phyloP scores from a whole-genome alignment of 306 rosid species.

The Corylus avellana region DNA sequence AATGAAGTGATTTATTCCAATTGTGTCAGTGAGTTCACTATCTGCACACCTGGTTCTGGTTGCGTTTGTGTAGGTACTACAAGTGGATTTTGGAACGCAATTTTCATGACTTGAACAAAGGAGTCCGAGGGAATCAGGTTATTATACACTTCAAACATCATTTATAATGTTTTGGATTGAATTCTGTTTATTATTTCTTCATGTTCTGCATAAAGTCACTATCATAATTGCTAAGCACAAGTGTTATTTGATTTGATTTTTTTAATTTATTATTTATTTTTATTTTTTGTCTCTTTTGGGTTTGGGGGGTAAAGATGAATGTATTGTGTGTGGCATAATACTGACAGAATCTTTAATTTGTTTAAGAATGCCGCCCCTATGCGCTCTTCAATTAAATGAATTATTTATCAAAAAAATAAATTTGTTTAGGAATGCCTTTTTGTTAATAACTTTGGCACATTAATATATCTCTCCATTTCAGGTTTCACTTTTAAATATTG shows the following conservation, averaged over 20 bases:
- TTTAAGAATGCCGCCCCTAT: background rate
- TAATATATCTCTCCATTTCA: conserved; percentile 32
- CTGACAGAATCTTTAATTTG: conserved; percentile 14
- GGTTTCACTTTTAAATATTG: conserved; percentile 97
- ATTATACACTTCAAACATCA: conserved; percentile 24
- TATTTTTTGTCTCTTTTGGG: background rate
- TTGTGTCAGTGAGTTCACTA: conserved; percentile 21
- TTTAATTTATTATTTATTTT: too few species aligned
- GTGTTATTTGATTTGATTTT: background rate
- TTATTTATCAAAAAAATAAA: background rate
- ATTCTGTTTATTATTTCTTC: background rate
- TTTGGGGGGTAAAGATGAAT: background rate
- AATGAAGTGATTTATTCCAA: conserved; percentile 6
- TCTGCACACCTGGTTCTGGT: conserved; percentile 22
- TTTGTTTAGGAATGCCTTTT: conserved; percentile 3
- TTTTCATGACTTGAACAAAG: conserved; percentile 96
- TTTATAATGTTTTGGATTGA: conserved; percentile 10
- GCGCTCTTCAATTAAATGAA: too few species aligned
- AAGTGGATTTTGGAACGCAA: conserved; percentile 99
- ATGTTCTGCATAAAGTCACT: background rate
- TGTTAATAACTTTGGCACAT: conserved; percentile 6
- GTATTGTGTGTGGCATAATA: background rate
- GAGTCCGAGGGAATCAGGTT: conserved; percentile 99
- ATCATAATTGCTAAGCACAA: background rate
- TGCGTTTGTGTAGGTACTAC: conserved; percentile 69